These are phyloP conservation scores for Coprinopsis cinerea DNA, from an alignment of 768 basidiomycete genomes.

Conservation along the genomic window DNA sequence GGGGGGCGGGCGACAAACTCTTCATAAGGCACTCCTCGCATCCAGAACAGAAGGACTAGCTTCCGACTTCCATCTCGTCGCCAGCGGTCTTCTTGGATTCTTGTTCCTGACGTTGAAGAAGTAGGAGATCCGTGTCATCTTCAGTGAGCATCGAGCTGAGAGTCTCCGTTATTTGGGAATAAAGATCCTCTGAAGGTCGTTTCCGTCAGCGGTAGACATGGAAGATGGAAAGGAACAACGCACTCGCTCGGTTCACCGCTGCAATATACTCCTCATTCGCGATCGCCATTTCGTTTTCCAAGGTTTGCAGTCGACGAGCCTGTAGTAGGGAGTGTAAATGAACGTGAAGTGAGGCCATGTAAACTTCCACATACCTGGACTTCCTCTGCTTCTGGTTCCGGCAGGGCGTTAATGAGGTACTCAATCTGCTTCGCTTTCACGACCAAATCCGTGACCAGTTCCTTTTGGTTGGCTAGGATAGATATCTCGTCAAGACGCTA, in stretches of 20 bases:
- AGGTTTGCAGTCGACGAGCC: slow-evolving; percentile 57
- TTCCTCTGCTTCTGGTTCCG: slow-evolving; percentile 73
- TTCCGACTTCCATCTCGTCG: too few species aligned
- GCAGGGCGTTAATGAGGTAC: slow-evolving; percentile 73
- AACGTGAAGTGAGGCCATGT: neutral
- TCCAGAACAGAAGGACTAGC: too few species aligned
- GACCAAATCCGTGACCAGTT: slow-evolving; percentile 78
- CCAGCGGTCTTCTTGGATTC: too few species aligned
- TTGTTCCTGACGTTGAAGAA: too few species aligned
- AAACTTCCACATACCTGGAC: slow-evolving; percentile 45
- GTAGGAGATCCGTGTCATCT: slow-evolving; percentile 28
- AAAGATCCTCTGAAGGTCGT: slow-evolving; percentile 45
- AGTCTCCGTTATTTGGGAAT: slow-evolving; percentile 53
- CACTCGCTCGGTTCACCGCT: slow-evolving; percentile 74
- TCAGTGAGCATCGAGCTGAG: slow-evolving; percentile 53
- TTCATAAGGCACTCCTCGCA: too few species aligned
- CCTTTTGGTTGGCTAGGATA: slow-evolving; percentile 69
- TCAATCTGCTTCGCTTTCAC: slow-evolving; percentile 88
- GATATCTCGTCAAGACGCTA: neutral
- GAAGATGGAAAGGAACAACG: slow-evolving; percentile 22
- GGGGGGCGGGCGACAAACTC: too few species aligned
- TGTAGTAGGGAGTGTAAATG: slow-evolving; percentile 20
- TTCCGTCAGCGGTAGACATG: neutral
- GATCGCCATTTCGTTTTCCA: slow-evolving; percentile 65
- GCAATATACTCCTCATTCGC: slow-evolving; percentile 73